A percentile compares a stretch with the other conserved stretches of the same genome.
Evolutionary conservation across 2,329 filamentous ascomycete genomes (phyloP).

Genomic region (Niveomyces coronatus): DNA sequence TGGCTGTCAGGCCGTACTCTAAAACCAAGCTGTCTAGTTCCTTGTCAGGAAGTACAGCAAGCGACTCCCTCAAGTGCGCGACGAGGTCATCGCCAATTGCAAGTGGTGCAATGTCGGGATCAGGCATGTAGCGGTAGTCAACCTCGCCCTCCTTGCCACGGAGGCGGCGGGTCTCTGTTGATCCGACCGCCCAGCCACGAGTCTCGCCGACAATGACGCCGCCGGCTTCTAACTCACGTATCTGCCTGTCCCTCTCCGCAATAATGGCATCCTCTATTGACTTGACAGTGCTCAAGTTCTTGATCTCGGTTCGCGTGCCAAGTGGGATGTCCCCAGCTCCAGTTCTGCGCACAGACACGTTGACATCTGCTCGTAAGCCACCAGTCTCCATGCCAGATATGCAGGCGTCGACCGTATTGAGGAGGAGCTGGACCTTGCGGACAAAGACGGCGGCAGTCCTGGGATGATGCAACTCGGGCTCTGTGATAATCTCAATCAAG

Average conservation of each 20-base stretch:
- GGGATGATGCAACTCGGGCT: slow-evolving; percentile 79
- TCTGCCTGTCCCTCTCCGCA: slow-evolving; percentile 83
- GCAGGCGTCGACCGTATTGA: slow-evolving; percentile 74
- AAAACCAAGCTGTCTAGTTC: slow-evolving; percentile 52
- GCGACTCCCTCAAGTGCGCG: slow-evolving; percentile 44
- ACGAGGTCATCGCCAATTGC: slow-evolving; percentile 64
- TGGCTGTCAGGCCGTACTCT: slow-evolving; percentile 59
- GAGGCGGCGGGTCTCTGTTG: slow-evolving; percentile 68
- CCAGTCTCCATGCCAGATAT: slow-evolving; percentile 89
- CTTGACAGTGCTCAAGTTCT: slow-evolving; percentile 91
- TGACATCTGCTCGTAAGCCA: slow-evolving; percentile 85
- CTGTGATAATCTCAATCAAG: slow-evolving; percentile 89
- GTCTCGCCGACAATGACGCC: slow-evolving; percentile 76
- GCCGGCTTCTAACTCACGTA: slow-evolving; percentile 64
- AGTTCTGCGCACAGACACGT: slow-evolving; percentile 69
- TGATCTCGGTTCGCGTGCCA: slow-evolving; percentile 90
- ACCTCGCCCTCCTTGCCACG: slow-evolving; percentile 94
- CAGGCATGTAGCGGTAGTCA: slow-evolving; percentile 97
- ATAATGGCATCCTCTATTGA: slow-evolving; percentile 91
- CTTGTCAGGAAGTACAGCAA: slow-evolving; percentile 65
- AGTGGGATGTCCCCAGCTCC: slow-evolving; percentile 38
- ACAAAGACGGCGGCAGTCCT: slow-evolving; percentile 82
- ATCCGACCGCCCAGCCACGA: slow-evolving; percentile 81
- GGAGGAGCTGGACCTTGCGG: slow-evolving; percentile 72
- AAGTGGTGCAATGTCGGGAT: slow-evolving; percentile 78